A percentile compares a stretch with the other conserved stretches of the same genome.
phyloP scores from a whole-genome alignment of 2,329 filamentous ascomycete species.

The Lachnellula hyalina region DNA sequence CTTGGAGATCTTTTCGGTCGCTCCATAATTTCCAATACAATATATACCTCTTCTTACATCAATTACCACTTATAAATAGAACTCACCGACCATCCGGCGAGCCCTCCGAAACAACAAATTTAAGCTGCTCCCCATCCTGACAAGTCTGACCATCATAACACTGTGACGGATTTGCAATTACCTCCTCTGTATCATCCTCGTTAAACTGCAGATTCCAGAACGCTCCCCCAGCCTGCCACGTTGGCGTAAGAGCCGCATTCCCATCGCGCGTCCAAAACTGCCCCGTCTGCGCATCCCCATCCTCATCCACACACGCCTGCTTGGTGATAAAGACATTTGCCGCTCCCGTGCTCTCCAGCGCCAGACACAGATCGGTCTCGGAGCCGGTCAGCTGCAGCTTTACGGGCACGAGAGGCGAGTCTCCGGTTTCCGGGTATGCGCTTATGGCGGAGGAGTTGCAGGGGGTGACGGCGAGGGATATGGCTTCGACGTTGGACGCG shows the following conservation, averaged over 20 bases:
- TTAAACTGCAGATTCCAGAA: background rate
- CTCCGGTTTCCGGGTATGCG: background rate
- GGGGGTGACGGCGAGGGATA: background rate
- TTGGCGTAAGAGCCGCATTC: background rate
- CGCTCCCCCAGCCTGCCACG: background rate
- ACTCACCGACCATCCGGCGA: no score
- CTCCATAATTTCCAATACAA: no score
- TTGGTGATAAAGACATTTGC: background rate
- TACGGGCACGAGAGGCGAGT: background rate
- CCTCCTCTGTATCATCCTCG: background rate
- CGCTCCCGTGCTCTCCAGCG: background rate
- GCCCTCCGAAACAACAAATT: background rate
- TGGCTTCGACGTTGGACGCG: background rate
- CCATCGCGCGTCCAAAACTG: background rate
- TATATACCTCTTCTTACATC: no score
- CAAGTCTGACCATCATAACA: background rate
- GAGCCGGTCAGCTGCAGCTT: background rate
- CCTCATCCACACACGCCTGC: background rate
- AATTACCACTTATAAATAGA: no score
- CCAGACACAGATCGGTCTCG: background rate
- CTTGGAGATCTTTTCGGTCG: no score
- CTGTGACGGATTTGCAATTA: background rate
- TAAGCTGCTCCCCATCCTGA: background rate
- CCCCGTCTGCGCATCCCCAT: background rate
- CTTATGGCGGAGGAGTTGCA: background rate